These are phyloP conservation scores for Stagonosporopsis cucurbitacearum DNA, from an alignment of 2,329 filamentous ascomycete genomes.

Conservation along the genomic window DNA sequence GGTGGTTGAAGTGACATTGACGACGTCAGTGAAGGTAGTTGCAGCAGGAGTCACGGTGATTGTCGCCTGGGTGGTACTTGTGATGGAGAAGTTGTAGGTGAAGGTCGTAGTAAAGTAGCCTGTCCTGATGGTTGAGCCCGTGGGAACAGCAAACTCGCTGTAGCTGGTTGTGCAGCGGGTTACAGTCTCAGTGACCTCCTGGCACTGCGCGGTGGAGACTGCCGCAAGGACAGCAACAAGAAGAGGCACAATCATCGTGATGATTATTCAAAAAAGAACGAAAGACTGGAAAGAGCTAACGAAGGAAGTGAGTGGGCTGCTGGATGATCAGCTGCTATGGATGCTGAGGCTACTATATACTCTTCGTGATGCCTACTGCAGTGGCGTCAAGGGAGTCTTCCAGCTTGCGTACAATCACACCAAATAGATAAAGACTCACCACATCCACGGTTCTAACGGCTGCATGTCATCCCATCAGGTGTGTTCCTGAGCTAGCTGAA, in stretches of 20 bases:
- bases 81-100: constrained; percentile 19
- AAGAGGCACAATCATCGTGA: constrained; percentile 26
- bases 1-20: constrained; percentile 24
- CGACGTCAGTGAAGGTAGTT: constrained; percentile 28
- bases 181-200: constrained; percentile 17
- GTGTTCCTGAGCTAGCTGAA: not conserved
- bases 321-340: constrained; percentile 17
- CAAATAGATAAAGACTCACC: constrained; percentile 10
- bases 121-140: constrained; percentile 19
- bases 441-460: not conserved
- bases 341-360: constrained; percentile 2
- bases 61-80: constrained; percentile 21
- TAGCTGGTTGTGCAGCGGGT: constrained; percentile 25
- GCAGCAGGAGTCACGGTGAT: constrained; percentile 29
- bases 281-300: constrained; percentile 17
- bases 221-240: constrained; percentile 29
- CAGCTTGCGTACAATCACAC: not conserved
- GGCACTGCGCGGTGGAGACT: constrained; percentile 19
- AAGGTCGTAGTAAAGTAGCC: constrained; percentile 19
- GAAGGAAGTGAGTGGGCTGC: constrained; percentile 28
- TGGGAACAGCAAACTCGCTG: constrained; percentile 21
- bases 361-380: not conserved
- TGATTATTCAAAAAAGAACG: constrained; percentile 3
- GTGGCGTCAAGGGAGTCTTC: constrained; percentile 11
- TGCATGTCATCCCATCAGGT: constrained; percentile 5